phyloP scores from a whole-genome alignment of 106 monocot species.

The Xerophyta viscosa region DNA sequence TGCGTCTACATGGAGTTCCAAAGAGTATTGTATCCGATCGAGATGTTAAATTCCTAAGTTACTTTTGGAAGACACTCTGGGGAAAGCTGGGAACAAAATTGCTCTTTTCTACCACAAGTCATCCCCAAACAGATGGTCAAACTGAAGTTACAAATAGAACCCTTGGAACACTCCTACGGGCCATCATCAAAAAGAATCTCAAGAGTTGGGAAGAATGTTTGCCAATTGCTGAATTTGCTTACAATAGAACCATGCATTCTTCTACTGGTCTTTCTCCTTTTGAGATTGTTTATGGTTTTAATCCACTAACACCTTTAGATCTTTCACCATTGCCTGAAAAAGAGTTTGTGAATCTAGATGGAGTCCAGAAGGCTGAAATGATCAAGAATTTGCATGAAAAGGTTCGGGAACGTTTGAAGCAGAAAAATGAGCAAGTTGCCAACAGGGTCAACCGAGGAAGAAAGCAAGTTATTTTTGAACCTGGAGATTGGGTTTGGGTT shows the following conservation, averaged over 20 bases:
- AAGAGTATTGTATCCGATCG: not conserved
- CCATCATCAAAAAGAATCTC: not conserved
- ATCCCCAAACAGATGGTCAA: not conserved
- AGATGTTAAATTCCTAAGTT: not conserved
- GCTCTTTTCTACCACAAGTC: not conserved
- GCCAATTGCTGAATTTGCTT: not conserved
- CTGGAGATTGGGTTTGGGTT: no score
- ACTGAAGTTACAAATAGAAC: not conserved
- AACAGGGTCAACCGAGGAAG: no score
- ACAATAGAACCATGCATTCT: not conserved
- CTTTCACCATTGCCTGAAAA: no score
- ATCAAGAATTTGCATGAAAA: no score
- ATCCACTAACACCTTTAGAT: no score
- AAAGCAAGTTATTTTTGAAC: no score
- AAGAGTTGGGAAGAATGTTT: slow-evolving; percentile 1
- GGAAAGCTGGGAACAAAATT: not conserved
- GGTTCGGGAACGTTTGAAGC: no score
- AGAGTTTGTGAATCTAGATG: no score
- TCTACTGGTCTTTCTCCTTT: no score
- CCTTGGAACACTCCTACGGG: not conserved
- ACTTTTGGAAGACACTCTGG: slow-evolving; percentile 1
- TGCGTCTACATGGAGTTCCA: not conserved
- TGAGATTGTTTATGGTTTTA: no score
- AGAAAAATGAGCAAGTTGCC: no score
- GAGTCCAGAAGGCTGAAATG: no score